phyloP scores from a whole-genome alignment of 176 grass and related monocot species.

The Poa pratensis region DNA sequence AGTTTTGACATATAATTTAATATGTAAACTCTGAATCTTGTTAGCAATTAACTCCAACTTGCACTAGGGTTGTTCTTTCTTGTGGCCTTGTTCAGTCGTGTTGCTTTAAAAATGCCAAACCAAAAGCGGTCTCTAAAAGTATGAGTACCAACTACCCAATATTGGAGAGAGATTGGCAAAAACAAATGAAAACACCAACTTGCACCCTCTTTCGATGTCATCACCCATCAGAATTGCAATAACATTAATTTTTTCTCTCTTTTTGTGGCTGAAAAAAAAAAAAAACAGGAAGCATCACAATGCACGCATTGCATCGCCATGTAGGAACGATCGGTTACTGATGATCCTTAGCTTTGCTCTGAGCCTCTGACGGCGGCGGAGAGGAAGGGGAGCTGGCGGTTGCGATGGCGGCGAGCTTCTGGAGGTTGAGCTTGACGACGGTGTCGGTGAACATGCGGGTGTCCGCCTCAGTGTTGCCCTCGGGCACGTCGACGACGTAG shows the following conservation, averaged over 20 bases:
- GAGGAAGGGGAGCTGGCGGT: constrained; percentile 28
- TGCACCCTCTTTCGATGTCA: constrained; percentile 46
- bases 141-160: constrained; percentile 38
- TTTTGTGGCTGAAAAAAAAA: not conserved
- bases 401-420: constrained; percentile 78
- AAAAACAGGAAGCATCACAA: not conserved
- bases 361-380: not conserved
- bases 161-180: constrained; percentile 40
- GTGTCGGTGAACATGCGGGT: constrained; percentile 95
- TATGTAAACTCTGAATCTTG: not conserved
- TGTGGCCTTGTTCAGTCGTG: constrained; percentile 2
- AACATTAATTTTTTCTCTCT: constrained; percentile 18
- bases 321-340: not conserved
- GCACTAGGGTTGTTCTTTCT: constrained; percentile 17
- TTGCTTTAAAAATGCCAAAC: not conserved
- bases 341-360: not conserved
- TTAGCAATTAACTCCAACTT: constrained; percentile 3
- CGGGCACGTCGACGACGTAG: constrained; percentile 90
- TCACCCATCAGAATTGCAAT: constrained; percentile 45
- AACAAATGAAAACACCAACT: constrained; percentile 42
- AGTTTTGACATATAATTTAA: not conserved
- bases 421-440: constrained; percentile 92
- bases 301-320: constrained; percentile 11
- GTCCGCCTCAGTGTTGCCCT: constrained; percentile 87
- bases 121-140: constrained; percentile 35